phyloP scores from a whole-genome alignment of 306 rosid genomes.

The Astragalus membranaceus region DNA sequence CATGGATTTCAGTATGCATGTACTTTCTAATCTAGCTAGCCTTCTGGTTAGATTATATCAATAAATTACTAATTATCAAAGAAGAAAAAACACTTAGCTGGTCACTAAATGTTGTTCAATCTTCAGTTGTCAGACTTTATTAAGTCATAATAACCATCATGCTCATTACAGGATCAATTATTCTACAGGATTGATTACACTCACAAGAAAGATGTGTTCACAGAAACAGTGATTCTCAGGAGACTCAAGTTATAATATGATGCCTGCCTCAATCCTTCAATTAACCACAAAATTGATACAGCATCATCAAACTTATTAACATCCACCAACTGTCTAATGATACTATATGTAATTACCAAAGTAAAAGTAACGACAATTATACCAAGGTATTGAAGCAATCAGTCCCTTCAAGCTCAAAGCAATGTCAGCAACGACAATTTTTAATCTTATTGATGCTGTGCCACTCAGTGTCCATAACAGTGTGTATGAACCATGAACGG shows the following conservation, averaged over 20 bases:
- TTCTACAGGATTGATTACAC: not conserved
- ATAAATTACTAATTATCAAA: no score
- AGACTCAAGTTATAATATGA: not conserved
- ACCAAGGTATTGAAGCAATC: not conserved
- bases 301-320: not conserved
- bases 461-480: not conserved
- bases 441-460: not conserved
- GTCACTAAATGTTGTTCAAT: not conserved
- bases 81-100: not conserved
- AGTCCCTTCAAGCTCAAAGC: not conserved
- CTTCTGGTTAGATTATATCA: no score
- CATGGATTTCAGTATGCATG: no score
- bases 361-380: not conserved
- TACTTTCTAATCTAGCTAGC: no score
- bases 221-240: not conserved
- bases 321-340: no score
- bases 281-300: not conserved
- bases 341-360: no score
- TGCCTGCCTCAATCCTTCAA: not conserved
- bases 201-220: not conserved
- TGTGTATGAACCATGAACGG: not conserved
- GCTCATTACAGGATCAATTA: not conserved
- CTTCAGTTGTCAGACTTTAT: not conserved
- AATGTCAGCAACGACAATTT: not conserved
- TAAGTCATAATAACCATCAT: not conserved